Conservation (phyloP, 306 rosid species). For the Ceratonia siliqua region DNA sequence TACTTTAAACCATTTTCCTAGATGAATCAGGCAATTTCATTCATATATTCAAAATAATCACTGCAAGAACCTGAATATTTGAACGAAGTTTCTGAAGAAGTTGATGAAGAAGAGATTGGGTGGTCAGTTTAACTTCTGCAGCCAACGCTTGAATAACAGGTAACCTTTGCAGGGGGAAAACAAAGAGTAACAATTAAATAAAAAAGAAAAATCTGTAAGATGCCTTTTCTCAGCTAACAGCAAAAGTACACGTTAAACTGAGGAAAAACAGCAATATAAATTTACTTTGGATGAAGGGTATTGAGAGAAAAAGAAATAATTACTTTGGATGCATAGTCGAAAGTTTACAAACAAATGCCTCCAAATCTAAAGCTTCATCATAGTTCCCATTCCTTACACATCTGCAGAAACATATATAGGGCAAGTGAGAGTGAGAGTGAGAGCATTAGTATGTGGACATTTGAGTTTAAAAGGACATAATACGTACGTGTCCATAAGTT, state of each 20-base stretch:
- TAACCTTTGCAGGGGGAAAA: conserved; percentile 47
- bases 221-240: conserved; percentile 13
- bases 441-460: background rate
- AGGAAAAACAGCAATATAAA: background rate
- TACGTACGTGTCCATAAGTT: conserved; percentile 91
- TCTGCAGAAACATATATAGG: conserved; percentile 55
- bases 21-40: conserved; percentile 24
- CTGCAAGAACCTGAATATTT: conserved; percentile 79
- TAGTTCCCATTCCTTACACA: conserved; percentile 97
- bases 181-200: conserved; percentile 3
- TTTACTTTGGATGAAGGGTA: conserved; percentile 66
- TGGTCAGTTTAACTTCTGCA: conserved; percentile 84
- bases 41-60: conserved; percentile 17
- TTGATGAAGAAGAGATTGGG: conserved; percentile 95
- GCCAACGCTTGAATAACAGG: conserved; percentile 86
- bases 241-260: background rate
- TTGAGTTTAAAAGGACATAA: conserved; percentile 4
- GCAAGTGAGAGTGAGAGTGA: no score
- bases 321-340: conserved; percentile 97
- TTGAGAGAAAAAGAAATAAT: no score
- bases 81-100: conserved; percentile 98
- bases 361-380: conserved; percentile 96
- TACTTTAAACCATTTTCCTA: background rate
- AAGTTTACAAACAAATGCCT: conserved; percentile 89
- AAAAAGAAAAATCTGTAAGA: conserved; percentile 20